phyloP scores from a whole-genome alignment of 495 filamentous ascomycete species.

The Aspergillus indologenus region DNA sequence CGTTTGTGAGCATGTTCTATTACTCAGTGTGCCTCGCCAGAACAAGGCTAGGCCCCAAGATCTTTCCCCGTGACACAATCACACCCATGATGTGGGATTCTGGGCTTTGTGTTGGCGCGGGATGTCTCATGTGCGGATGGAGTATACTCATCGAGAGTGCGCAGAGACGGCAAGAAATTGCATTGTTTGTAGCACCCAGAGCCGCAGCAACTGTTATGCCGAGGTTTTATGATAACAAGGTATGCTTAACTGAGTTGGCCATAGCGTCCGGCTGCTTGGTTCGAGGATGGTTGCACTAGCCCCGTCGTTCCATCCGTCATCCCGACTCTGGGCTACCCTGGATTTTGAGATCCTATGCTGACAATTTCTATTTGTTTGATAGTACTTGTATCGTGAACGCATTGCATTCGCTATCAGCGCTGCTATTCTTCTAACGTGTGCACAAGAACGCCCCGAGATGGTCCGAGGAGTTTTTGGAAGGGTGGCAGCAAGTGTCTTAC shows the following conservation, averaged over 20 bases:
- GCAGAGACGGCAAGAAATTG: slow-evolving; percentile 70
- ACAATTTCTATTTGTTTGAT: slow-evolving; percentile 25
- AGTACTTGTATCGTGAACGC: slow-evolving; percentile 75
- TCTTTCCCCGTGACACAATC: slow-evolving; percentile 54
- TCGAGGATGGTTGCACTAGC: slow-evolving; percentile 26
- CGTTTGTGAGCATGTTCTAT: slow-evolving; percentile 81
- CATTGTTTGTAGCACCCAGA: slow-evolving; percentile 80
- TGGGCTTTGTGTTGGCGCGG: slow-evolving; percentile 70
- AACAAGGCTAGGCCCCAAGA: slow-evolving; percentile 70
- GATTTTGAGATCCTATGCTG: slow-evolving; percentile 19
- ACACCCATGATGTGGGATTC: slow-evolving; percentile 60
- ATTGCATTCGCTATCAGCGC: slow-evolving; percentile 69
- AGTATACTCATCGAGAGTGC: slow-evolving; percentile 74
- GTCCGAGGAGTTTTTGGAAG: slow-evolving; percentile 75
- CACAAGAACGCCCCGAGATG: slow-evolving; percentile 58
- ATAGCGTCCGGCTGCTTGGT: slow-evolving; percentile 11
- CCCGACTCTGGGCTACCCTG: slow-evolving; percentile 8
- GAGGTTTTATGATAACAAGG: slow-evolving; percentile 63
- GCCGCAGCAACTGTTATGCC: slow-evolving; percentile 77
- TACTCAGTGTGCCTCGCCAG: slow-evolving; percentile 83
- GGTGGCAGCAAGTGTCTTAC: slow-evolving; percentile 57
- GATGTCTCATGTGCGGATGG: slow-evolving; percentile 81
- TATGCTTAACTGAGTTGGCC: slow-evolving; percentile 29
- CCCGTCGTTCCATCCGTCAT: slow-evolving; percentile 13
- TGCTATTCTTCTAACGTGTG: slow-evolving; percentile 71